phyloP scores from a whole-genome alignment of 1,284 basidiomycete species.

The Pulchroboletus neoregius region DNA sequence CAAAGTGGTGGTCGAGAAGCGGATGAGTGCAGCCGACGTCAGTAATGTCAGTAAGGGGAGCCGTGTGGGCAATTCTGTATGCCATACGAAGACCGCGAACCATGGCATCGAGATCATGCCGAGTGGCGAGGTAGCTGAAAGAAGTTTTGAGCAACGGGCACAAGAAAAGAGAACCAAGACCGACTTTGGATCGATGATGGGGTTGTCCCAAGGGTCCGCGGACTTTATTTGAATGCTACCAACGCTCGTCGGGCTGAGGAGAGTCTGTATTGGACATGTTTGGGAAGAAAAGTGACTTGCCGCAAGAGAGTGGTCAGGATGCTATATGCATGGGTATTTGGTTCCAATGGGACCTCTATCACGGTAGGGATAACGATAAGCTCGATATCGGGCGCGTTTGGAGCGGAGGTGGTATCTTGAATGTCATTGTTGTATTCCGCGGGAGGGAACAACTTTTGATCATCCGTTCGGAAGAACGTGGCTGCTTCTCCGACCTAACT shows the following conservation, averaged over 20 bases:
- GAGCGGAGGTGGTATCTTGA: conserved; percentile 52
- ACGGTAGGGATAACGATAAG: conserved; percentile 48
- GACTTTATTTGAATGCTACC: conserved; percentile 42
- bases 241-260: conserved; percentile 41
- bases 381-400: conserved; percentile 59
- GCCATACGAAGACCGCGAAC: conserved; percentile 50
- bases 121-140: conserved; percentile 52
- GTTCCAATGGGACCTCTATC: neutral
- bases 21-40: conserved; percentile 40
- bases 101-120: conserved; percentile 53
- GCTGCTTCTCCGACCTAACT: conserved; percentile 53
- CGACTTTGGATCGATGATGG: conserved; percentile 45
- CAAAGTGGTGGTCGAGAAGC: conserved; percentile 43
- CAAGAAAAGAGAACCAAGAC: conserved; percentile 6
- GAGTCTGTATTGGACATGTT: neutral
- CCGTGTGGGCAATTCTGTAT: conserved; percentile 45
- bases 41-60: conserved; percentile 47
- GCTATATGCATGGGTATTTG: conserved; percentile 17
- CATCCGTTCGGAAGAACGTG: conserved; percentile 55
- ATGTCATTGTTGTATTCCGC: conserved; percentile 39
- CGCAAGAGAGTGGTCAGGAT: conserved; percentile 24
- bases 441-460: conserved; percentile 48
- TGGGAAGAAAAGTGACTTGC: conserved; percentile 7
- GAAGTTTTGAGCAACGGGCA: neutral
- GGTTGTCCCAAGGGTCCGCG: conserved; percentile 38